Conservation (phyloP, 208 protist species). For the Porcisia deanei region DNA sequence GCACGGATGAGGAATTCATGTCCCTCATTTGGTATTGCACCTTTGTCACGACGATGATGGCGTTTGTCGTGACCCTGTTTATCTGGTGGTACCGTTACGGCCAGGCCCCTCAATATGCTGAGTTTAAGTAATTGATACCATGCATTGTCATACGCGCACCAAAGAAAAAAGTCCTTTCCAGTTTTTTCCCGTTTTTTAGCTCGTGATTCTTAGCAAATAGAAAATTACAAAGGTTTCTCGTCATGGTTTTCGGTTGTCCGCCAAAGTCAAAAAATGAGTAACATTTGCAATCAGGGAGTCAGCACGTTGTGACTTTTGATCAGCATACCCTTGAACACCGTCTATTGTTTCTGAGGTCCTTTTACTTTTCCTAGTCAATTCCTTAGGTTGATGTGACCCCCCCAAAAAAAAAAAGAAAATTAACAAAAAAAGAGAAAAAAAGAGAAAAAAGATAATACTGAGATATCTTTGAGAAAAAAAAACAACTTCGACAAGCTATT, state of each 20-base stretch:
- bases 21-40: slow-evolving; percentile 83
- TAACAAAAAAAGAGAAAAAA: neutral
- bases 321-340: neutral
- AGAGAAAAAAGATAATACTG: neutral
- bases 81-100: slow-evolving; percentile 91
- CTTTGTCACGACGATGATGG: slow-evolving; percentile 65
- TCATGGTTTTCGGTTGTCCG: neutral
- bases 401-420: slow-evolving; percentile 2
- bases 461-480: slow-evolving; percentile 1
- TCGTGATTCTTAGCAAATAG: slow-evolving; percentile 24
- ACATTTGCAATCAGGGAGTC: neutral
- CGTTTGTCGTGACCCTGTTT: slow-evolving; percentile 58
- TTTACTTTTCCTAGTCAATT: neutral
- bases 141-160: neutral
- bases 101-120: slow-evolving; percentile 79
- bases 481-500: neutral
- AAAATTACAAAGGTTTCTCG: slow-evolving; percentile 12
- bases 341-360: neutral
- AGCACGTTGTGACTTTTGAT: neutral
- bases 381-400: neutral
- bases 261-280: neutral
- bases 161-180: slow-evolving; percentile 9
- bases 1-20: slow-evolving; percentile 92
- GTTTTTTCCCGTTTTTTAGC: slow-evolving; percentile 11
- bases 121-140: slow-evolving; percentile 64